Base-by-base conservation (phyloP, 768 basidiomycete species). In the Candolleomyces eurysporus region DNA sequence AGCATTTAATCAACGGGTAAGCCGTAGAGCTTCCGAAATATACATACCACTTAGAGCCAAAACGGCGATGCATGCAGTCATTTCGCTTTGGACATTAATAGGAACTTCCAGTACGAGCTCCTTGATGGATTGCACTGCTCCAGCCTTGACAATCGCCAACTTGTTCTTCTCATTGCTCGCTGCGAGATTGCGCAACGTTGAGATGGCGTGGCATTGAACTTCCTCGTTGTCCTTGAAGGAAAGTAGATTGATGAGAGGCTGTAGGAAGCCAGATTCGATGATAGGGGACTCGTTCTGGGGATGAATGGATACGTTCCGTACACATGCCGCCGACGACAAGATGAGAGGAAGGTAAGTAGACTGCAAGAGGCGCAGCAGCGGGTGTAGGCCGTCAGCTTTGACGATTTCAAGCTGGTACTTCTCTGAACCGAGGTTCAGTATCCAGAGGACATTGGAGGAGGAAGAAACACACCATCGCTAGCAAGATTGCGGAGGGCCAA, bases 151-250 rank as follows among this genome's bases (percentile, higher is more conserved):
- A 60, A 99, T 98, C 8, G 96, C 94, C 43, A 91, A 85, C 79
- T 98, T 99, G 80, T 98, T 99, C 82, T 95, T 94, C 80, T 98
- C 96, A 39, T 91, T 93, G 69, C 92, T 94, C 4, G 97, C 97
- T 1, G 97, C 97, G 16, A 99, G 83, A 71, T 99, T 99, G 16
- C 97, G 86, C 49, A 99, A 80, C 0, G 97, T 99, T 13, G 94
- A 96, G 65, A 99, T 99, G 19, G 97, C 97, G 68, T 99, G 97
- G 70, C 97, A 98, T 72, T 99, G 97, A 22, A 99, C 95, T 75
- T 99, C 97, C 78, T 99, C 97, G 69, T 98, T 98, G 74, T 99
- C 97, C 74, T 98, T 98, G 80, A 98, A 98, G 1, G 96, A 93
- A 21, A 99, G 80, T 36, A 99, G 84, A 71, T 94, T 95, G 73